Conservation (phyloP, 116 monocot species). For the Phalaenopsis hybrid region DNA sequence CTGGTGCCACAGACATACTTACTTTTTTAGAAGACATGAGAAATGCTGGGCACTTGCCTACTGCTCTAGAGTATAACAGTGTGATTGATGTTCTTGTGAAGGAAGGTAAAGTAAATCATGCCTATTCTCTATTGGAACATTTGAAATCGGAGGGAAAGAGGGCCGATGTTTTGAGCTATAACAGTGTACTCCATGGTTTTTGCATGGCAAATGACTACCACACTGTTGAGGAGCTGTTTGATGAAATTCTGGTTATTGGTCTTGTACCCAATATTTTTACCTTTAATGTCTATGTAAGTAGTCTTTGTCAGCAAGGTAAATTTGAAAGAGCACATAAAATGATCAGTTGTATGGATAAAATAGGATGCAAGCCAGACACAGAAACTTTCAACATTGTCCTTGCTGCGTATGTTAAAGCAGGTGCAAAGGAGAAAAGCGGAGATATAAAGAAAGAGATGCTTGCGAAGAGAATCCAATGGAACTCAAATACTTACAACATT, state of each 20-base stretch:
- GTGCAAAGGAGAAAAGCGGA: conserved; percentile 21
- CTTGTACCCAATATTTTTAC: conserved; percentile 31
- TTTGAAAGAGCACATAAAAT: conserved; percentile 32
- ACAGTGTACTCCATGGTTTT: conserved; percentile 35
- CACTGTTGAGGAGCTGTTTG: conserved; percentile 49
- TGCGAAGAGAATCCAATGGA: conserved; percentile 28
- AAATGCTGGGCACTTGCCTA: conserved; percentile 31
- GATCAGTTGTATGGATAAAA: conserved; percentile 48
- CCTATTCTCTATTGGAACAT: conserved; percentile 33
- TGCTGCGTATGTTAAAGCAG: conserved; percentile 27
- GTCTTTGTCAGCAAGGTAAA: conserved; percentile 49
- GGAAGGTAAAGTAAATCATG: conserved; percentile 45
- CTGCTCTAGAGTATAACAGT: conserved; percentile 27
- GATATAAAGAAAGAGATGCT: conserved; percentile 40
- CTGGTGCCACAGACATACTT: conserved; percentile 19
- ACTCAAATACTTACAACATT: conserved; percentile 24
- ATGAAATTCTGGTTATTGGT: conserved; percentile 57
- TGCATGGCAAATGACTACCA: conserved; percentile 21
- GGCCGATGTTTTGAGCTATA: conserved; percentile 40
- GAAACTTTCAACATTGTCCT: conserved; percentile 39
- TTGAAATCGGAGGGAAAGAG: conserved; percentile 44
- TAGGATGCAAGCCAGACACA: conserved; percentile 40
- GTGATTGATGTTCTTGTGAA: conserved; percentile 47
- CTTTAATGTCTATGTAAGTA: conserved; percentile 38
- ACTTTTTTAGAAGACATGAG: conserved; percentile 42